Base-by-base conservation (phyloP, 116 monocot genomes). In the Trichopus zeylanicus region DNA sequence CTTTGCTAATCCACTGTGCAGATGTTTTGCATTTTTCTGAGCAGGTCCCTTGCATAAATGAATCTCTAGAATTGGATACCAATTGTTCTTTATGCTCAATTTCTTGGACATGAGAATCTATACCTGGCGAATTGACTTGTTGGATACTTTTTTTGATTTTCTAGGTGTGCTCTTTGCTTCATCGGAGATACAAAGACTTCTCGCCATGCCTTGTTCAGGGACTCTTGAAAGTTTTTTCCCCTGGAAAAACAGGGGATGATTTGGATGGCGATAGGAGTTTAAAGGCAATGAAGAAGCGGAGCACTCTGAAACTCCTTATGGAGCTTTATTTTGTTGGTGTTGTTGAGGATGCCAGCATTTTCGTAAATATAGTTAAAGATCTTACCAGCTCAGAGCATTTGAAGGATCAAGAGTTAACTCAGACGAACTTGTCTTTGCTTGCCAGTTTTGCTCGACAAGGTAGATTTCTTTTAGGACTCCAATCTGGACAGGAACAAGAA, bases 321-420 rank as follows among this genome's bases (percentile, higher is more conserved):
- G 97, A 97, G 77, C 90, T 97, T 59, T 97, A 78, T 80, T 81
- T 91, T 79, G 91, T 97, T 72, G 97, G 87, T 34, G 79, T 97
- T 35, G 56, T 91, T 48, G 97, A 91, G 61, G 97, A 97, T 82
- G 87, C 79, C 26, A 60, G 68, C 68, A 80, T 87, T 60, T 90
- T 97, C 69, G 73, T 87, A 32, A 97, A 75, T 66, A 91, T 97
- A 34, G 75, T 97, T 26, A 97, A 87, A 62, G 91, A 91, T 59
- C 74, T 97, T 56, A 81, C 91, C 8, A 64, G 79, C 38, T 53
- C 64, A 37, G 97, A 97, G 26, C 73, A 91, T 63, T 73, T 97
- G 59, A 97, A 87, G 65, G 97, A 97, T 59, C 70, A 79, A 16
- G 97, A 97, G 59, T 53, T 75, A 55, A 97, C 97, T 62, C 97